Percentiles rank a stretch among this genome's conserved stretches.
Conservation (phyloP, 768 basidiomycete species). For the Russula olivacea region DNA sequence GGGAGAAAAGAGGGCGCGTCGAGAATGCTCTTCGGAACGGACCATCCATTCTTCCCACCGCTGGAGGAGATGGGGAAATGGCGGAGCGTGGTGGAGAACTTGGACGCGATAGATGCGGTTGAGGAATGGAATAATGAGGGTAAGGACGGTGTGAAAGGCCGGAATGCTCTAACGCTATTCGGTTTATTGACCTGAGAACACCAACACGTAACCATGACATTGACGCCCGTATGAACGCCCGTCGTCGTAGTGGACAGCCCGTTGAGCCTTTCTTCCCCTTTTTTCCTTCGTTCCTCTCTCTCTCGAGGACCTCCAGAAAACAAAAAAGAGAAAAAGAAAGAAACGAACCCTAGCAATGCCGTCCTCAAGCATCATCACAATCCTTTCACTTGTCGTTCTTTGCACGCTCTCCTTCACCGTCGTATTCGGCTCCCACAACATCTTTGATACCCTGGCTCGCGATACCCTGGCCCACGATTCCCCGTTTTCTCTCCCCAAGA, state of each 20-base stretch:
- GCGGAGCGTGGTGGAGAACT: conserved; percentile 80
- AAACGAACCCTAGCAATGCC: conserved; percentile 16
- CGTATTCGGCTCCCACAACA: conserved; percentile 1
- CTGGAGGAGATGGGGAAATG: conserved; percentile 62
- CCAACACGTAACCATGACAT: background rate
- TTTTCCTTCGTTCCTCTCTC: too few relatives aligned
- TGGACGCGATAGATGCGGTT: conserved; percentile 69
- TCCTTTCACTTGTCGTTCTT: conserved; percentile 19
- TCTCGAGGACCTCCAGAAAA: too few relatives aligned
- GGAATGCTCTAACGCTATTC: conserved; percentile 71
- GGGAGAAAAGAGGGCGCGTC: conserved; percentile 47
- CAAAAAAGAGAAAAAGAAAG: background rate
- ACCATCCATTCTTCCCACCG: conserved; percentile 90
- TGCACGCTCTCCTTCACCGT: conserved; percentile 9
- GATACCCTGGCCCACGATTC: conserved; percentile 8
- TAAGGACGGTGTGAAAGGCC: conserved; percentile 60
- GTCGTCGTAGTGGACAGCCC: too few relatives aligned
- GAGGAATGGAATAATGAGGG: conserved; percentile 54
- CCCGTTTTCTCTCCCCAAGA: background rate
- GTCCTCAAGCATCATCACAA: conserved; percentile 17
- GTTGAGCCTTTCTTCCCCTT: too few relatives aligned
- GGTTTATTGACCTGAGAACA: conserved; percentile 28
- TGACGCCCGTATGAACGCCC: too few relatives aligned
- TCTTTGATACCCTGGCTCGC: background rate
- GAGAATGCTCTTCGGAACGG: conserved; percentile 76